phyloP scores from a whole-genome alignment of 2,329 filamentous ascomycete species.

The Nemania bipapillata region DNA sequence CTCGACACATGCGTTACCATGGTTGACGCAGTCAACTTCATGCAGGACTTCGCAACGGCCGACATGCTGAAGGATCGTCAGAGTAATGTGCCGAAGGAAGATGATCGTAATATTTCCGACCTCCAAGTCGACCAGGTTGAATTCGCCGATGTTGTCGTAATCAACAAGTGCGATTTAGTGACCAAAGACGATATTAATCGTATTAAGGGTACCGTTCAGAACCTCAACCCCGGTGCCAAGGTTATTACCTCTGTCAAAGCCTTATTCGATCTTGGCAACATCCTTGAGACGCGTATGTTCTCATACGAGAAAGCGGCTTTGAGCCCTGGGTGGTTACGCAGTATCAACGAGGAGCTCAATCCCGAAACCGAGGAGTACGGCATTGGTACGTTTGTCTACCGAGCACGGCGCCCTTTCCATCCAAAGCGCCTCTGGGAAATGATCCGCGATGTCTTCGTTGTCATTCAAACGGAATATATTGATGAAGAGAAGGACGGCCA shows the following conservation, averaged over 20 bases:
- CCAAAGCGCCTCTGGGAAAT: conserved; percentile 59
- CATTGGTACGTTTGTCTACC: conserved; percentile 77
- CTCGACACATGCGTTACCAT: conserved; percentile 79
- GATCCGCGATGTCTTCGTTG: conserved; percentile 61
- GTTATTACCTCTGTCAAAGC: conserved; percentile 68
- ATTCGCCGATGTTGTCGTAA: conserved; percentile 77
- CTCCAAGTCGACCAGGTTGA: conserved; percentile 82
- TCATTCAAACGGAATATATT: conserved; percentile 60
- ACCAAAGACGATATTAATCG: conserved; percentile 52
- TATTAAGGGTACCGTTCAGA: conserved; percentile 65
- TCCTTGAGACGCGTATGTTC: conserved; percentile 74
- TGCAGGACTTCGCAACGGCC: conserved; percentile 76
- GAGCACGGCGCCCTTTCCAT: conserved; percentile 66
- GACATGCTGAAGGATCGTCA: conserved; percentile 74
- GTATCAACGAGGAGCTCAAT: conserved; percentile 75
- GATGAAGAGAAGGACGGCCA: conserved; percentile 48
- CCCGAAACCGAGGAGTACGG: conserved; percentile 79
- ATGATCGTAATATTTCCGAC: conserved; percentile 78
- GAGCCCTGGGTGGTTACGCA: conserved; percentile 75
- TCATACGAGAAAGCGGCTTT: conserved; percentile 71
- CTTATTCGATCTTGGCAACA: conserved; percentile 66
- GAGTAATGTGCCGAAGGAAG: conserved; percentile 69
- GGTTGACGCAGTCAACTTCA: conserved; percentile 77
- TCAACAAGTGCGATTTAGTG: conserved; percentile 77
- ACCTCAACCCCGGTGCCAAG: conserved; percentile 74